Conservation (phyloP, 352 stramenopile species). For the Lagenidium sp. region DNA sequence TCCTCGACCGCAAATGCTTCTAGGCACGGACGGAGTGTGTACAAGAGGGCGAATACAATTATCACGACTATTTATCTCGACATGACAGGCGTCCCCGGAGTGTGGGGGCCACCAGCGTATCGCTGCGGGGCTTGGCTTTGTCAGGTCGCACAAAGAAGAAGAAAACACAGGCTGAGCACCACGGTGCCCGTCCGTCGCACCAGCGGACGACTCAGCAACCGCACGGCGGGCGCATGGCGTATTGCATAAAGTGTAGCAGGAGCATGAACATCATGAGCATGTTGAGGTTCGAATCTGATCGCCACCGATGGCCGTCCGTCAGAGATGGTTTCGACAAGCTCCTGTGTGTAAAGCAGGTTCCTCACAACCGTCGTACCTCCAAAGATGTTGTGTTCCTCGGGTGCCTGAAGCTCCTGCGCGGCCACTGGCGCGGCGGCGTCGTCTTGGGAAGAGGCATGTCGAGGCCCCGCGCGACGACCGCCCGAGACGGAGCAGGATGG, state of each 20-base stretch:
- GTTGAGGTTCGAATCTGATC: constrained; percentile 75
- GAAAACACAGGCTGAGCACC: too few species aligned
- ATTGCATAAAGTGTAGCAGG: constrained; percentile 82
- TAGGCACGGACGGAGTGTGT: constrained; percentile 13
- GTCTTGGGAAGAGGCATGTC: constrained; percentile 10
- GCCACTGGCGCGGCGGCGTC: constrained; percentile 7
- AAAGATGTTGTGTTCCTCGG: constrained; percentile 76
- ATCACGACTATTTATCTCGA: not conserved
- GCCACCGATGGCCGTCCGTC: not conserved
- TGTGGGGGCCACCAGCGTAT: too few species aligned
- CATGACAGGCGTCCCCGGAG: too few species aligned
- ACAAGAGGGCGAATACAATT: too few species aligned
- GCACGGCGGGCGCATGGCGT: constrained; percentile 76
- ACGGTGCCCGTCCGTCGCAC: too few species aligned
- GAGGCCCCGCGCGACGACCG: constrained; percentile 5
- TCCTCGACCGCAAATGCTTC: constrained; percentile 81
- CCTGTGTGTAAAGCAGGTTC: too few species aligned
- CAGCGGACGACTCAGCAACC: too few species aligned
- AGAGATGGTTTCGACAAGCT: too few species aligned
- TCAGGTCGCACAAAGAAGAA: too few species aligned
- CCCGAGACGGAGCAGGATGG: constrained; percentile 28
- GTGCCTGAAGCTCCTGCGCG: constrained; percentile 10
- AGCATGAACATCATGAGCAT: constrained; percentile 82
- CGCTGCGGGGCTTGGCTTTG: too few species aligned
- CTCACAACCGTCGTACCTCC: constrained; percentile 33